Evolutionary conservation across 2,329 filamentous ascomycete genomes (phyloP).

Genomic region (Cladophialophora carrionii): DNA sequence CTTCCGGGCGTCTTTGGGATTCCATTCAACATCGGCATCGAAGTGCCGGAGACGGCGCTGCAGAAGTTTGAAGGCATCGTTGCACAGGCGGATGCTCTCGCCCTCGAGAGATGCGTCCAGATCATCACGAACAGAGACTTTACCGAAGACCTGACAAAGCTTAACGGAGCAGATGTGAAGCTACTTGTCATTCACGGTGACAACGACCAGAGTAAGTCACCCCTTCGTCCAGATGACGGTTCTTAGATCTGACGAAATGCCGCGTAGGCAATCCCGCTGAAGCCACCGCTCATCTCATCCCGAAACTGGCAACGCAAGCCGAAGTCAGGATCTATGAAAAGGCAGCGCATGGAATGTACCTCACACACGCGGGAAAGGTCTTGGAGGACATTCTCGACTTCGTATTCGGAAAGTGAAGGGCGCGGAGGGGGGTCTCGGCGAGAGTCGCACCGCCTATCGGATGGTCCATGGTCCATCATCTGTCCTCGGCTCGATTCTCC

Average conservation of each 20-base stretch:
- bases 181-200: constrained; percentile 41
- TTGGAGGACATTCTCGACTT: constrained; percentile 36
- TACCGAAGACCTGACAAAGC: constrained; percentile 35
- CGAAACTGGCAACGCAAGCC: constrained; percentile 36
- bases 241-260: neutral
- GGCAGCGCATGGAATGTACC: constrained; percentile 40
- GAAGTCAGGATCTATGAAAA: constrained; percentile 41
- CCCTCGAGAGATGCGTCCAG: constrained; percentile 41
- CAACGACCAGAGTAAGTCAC: constrained; percentile 37
- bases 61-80: constrained; percentile 38
- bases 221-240: neutral
- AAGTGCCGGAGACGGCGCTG: constrained; percentile 33
- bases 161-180: constrained; percentile 31
- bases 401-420: constrained; percentile 18
- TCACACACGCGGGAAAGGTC: constrained; percentile 31
- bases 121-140: constrained; percentile 40
- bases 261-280: constrained; percentile 38
- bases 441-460: neutral
- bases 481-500: neutral
- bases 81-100: constrained; percentile 39
- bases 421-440: neutral
- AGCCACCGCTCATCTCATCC: constrained; percentile 37
- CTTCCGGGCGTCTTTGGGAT: constrained; percentile 38
- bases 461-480: neutral
- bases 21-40: constrained; percentile 33